Evolutionary conservation across 345 rosid species (phyloP).

Genomic region (Trapa bicornis): DNA sequence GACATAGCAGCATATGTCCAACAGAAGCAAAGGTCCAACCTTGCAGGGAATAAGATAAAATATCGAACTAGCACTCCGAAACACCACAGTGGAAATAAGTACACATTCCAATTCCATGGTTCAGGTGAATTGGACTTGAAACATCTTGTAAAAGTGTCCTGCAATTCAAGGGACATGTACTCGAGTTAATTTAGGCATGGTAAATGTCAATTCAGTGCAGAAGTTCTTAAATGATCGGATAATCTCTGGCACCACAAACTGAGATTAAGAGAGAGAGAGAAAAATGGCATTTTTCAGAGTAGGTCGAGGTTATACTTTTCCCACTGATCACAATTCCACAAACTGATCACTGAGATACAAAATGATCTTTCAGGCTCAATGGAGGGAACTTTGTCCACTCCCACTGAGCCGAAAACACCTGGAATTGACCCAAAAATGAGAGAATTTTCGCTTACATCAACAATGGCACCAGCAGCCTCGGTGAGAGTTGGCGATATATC

Average conservation of each 20-base stretch:
- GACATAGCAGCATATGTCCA: too few relatives aligned
- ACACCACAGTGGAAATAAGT: slow-evolving; percentile 89
- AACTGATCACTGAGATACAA: not conserved
- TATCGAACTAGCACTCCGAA: slow-evolving; percentile 73
- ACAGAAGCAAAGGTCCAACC: slow-evolving; percentile 28
- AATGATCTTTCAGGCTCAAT: not conserved
- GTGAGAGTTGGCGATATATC: slow-evolving; percentile 79
- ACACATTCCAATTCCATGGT: slow-evolving; percentile 96
- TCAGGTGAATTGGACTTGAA: slow-evolving; percentile 91
- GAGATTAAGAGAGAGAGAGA: not conserved
- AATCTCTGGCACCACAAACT: too few relatives aligned
- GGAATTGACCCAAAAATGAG: not conserved
- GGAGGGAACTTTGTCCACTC: not conserved
- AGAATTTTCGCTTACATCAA: slow-evolving; percentile 45
- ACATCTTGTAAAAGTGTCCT: slow-evolving; percentile 91
- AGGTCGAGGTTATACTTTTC: not conserved
- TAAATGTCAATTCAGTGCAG: not conserved
- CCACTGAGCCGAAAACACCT: not conserved
- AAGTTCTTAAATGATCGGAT: not conserved
- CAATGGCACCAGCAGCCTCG: slow-evolving; percentile 97
- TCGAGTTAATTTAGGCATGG: not conserved
- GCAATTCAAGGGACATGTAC: slow-evolving; percentile 6
- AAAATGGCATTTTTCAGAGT: not conserved
- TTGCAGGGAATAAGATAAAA: slow-evolving; percentile 67
- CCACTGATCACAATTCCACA: not conserved